Evolutionary conservation across 2,329 filamentous ascomycete species (phyloP), one percentile per base, ranked within the genome.

Genomic region (Xylariaceae sp.): DNA sequence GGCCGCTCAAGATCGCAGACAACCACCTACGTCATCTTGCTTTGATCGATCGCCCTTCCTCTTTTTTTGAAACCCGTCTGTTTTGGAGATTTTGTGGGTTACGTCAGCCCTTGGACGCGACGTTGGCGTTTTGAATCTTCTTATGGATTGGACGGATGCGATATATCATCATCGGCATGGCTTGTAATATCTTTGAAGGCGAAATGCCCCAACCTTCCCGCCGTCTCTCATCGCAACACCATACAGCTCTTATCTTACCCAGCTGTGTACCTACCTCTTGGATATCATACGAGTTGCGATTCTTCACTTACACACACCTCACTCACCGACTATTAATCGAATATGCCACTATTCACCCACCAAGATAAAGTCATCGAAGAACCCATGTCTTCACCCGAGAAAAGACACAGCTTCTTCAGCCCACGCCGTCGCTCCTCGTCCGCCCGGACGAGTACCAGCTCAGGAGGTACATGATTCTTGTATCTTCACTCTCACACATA

Each of bases 361-460:
- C 69, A 68, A 58, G 67, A 67, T 56, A 60, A 68, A 39, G 68
- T 72, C 35, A 66, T 70, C 7, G 66, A 71, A 49, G 66, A 68
- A 62, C 83, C 1, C 68, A 82, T 30, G 23, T 30, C 23, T 30
- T 30, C 61, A 78, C 83, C 60, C 4, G 70, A 71, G 60, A 71
- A 71, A 66, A 77, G 75, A 50, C 71, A 73, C 8, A 68, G 77
- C 55, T 71, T 79, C 51, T 67, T 71, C 45, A 76, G 76, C 69
- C 67, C 67, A 56, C 74, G 76, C 35, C 70, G 73, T 61, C 77
- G 76, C 67, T 69, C 66, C 23, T 62, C 65, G 0, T 66, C 69
- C 17, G 62, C 64, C 30, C 67, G 65, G 47, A 67, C 65, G 51
- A 68, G 62, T 60, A 68, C 66, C 1, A 69, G 62, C 53, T 68